Percentiles rank a stretch among this genome's conserved stretches.
Conservation (phyloP, 1,139 yeast species). For the Kodamaea sp. region DNA sequence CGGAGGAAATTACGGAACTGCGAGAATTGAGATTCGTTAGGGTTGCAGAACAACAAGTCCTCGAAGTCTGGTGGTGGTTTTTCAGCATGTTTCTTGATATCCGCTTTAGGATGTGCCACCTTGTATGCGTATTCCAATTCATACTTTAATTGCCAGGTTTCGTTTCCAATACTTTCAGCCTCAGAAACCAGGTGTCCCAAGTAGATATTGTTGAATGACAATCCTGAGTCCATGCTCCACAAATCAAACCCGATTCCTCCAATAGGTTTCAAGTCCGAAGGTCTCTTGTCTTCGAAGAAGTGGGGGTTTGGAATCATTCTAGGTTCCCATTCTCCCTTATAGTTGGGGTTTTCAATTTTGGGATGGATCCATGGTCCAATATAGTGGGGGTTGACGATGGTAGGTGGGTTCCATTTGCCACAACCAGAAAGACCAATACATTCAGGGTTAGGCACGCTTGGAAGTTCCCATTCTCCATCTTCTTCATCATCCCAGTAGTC, state of each 20-base stretch:
- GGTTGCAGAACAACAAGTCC: constrained; percentile 29
- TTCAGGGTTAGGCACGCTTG: constrained; percentile 67
- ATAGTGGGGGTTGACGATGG: constrained; percentile 65
- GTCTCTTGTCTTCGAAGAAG: constrained; percentile 58
- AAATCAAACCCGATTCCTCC: constrained; percentile 88
- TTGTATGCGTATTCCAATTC: constrained; percentile 51
- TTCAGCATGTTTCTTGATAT: constrained; percentile 33
- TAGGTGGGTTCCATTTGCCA: constrained; percentile 64
- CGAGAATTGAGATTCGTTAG: constrained; percentile 19
- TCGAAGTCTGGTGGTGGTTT: constrained; percentile 45
- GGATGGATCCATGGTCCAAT: constrained; percentile 81
- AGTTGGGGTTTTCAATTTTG: constrained; percentile 67
- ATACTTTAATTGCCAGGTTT: constrained; percentile 65
- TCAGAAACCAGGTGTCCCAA: constrained; percentile 79
- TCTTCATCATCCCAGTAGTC: constrained; percentile 84
- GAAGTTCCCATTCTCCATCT: constrained; percentile 83
- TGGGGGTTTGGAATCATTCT: constrained; percentile 66
- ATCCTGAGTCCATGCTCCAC: constrained; percentile 81
- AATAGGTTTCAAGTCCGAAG: constrained; percentile 59
- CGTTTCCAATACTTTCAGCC: constrained; percentile 81
- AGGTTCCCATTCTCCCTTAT: constrained; percentile 81
- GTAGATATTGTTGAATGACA: constrained; percentile 80
- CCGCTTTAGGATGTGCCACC: constrained; percentile 33
- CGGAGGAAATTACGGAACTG: constrained; percentile 25
- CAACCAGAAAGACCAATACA: constrained; percentile 68